Evolutionary conservation across 78 protist genomes (phyloP), one percentile per base, ranked within the genome.

Genomic region (Tieghemostelium lacteum): DNA sequence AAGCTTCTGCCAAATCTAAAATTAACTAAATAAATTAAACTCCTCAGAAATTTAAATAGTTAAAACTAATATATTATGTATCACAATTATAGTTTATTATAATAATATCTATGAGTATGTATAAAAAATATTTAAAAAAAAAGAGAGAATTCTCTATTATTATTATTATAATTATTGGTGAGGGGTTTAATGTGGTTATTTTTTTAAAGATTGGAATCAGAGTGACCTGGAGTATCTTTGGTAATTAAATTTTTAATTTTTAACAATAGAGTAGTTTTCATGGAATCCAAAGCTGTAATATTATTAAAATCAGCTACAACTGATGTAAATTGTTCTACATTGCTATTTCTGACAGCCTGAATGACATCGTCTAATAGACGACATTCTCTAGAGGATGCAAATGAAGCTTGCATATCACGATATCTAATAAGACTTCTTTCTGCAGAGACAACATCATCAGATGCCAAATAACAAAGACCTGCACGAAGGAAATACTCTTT

Each of bases 401-500:
- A 93, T 54, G 80, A 37, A 19, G 85, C 92, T 74, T 93, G 94
- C 77, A 93, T 42, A 70, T 67, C 80, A 42, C 73, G 61, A 74
- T 87, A 93, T 52, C 92, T 61, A 40, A 73, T 83, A 28, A 89
- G 42, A 16, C 89, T 71, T 45, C 78, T 63, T 36, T 76, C 83
- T 40, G 74, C 86, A 3, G 88, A 77, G 26, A 88, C 93, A 50
- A 88, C 57, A 66, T 88, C 93, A 42, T 67, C 91, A 26, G 71
- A 40, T 6, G 93, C 92, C 6, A 93, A 83, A 64, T 77, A 92
- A 73, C 96, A 93, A 40, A 93, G 37, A 52, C 73, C 36, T 17
- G 93, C 96, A 34, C 74, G 70, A 49, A 87, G 69, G 92, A 87
- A 55, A 80, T 93, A 93, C 67, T 86, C 96, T 62, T 93, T 93